Conservation (phyloP, 345 rosid species). For the Anacardium occidentale region DNA sequence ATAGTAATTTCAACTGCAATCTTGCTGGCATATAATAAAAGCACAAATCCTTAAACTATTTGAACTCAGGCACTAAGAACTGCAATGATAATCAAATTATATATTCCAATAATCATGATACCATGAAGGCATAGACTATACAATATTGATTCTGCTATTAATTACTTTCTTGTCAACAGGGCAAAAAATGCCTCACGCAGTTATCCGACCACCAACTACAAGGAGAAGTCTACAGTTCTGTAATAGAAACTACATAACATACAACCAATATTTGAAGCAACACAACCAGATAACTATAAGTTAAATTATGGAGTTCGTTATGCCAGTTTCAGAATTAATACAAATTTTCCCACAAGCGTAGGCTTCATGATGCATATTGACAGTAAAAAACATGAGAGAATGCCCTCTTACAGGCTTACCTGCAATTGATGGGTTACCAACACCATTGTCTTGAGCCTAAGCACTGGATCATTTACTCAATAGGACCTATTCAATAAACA, state of each 20-base stretch:
- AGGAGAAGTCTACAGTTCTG: no score
- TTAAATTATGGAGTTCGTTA: neutral
- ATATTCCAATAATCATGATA: neutral
- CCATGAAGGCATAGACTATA: neutral
- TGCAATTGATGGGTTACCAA: slow-evolving; percentile 87
- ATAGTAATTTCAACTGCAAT: neutral
- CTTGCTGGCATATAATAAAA: neutral
- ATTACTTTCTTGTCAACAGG: neutral
- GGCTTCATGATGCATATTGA: neutral
- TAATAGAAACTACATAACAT: no score
- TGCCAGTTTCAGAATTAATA: neutral
- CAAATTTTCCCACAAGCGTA: neutral
- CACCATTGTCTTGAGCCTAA: slow-evolving; percentile 64
- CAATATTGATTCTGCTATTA: neutral
- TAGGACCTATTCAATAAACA: slow-evolving; percentile 34
- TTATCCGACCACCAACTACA: neutral
- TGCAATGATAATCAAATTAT: neutral
- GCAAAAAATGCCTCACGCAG: neutral
- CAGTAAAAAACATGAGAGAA: neutral
- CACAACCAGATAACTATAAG: neutral
- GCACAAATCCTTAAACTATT: neutral
- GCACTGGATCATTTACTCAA: slow-evolving; percentile 63
- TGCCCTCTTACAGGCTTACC: slow-evolving; percentile 37
- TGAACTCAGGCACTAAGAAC: neutral
- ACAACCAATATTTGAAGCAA: neutral